Evolutionary conservation across 768 basidiomycete genomes (phyloP), one percentile per base, ranked within the genome.

Genomic region (Podaxis mareebaensis): DNA sequence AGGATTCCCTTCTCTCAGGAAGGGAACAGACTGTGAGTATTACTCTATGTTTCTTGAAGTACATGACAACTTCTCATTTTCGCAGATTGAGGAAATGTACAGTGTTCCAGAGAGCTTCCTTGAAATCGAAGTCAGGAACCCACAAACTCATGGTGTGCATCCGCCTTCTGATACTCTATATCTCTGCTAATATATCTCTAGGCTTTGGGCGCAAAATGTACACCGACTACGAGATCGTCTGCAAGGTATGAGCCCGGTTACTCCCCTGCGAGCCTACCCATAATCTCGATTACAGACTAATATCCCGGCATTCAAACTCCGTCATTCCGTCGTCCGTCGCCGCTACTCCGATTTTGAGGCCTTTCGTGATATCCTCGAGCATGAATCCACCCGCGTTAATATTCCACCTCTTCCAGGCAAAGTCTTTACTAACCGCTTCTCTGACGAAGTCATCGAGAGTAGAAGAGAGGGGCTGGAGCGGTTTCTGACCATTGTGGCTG

Each of bases 121-220:
- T 52, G 96, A 99, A 79, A 97, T 99, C 68, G 96, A 99, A 75
- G 94, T 99, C 6, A 83, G 92, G 69, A 97, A 96, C 73, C 96
- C 96, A 4, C 94, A 96, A 76, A 99, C 96, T 0, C 96, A 98
- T 69, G 96, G 96, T 95, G 68, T 68, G 85, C 67, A 12, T 51
- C 49, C 63, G 61, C 30, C 36, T 58, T 38, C 11, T 24, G 53
- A 36, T 53, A 36, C 30, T 26, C 7, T 1, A 11, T 22, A 8
- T 51, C 10, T 7, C 22, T 8, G 3, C 24, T 11, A 22, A 22
- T 10, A 11, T 22, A 26, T 38, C 36, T 58, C 0, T 72, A 95
- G 95, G 95, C 33, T 95, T 96, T 70, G 96, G 97, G 26, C 83
- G 97, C 70, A 98, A 98, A 84, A 96, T 96, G 96, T 99, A 93